Conservation (phyloP, 2,329 filamentous ascomycete genomes). For the Beauveria brongniartii region DNA sequence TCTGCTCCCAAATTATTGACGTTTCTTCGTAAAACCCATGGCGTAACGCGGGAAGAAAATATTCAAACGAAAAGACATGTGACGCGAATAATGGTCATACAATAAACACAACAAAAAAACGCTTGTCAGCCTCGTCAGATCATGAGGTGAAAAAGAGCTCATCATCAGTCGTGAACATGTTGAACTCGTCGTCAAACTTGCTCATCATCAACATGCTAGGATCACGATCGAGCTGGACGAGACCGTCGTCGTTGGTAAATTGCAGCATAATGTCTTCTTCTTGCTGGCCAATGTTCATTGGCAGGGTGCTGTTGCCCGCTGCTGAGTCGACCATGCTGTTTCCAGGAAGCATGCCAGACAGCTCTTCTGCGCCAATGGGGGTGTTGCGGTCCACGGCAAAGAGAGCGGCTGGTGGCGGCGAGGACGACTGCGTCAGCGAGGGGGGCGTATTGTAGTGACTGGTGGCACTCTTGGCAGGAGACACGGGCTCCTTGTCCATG, state of each 20-base stretch:
- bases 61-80: slow-evolving; percentile 8
- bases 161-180: slow-evolving; percentile 43
- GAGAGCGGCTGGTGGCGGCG: slow-evolving; percentile 44
- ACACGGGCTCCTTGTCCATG: slow-evolving; percentile 32
- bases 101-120: slow-evolving; percentile 12
- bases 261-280: slow-evolving; percentile 26
- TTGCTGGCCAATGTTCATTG: slow-evolving; percentile 28
- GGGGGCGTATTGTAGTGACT: slow-evolving; percentile 52
- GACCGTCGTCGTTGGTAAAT: slow-evolving; percentile 25
- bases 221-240: slow-evolving; percentile 37
- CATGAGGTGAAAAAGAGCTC: slow-evolving; percentile 42
- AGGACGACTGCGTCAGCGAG: slow-evolving; percentile 53
- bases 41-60: not conserved
- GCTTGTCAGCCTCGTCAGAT: slow-evolving; percentile 10
- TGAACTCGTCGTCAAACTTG: slow-evolving; percentile 48
- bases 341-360: slow-evolving; percentile 22
- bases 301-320: slow-evolving; percentile 25
- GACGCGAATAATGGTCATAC: slow-evolving; percentile 11
- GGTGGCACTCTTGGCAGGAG: slow-evolving; percentile 41
- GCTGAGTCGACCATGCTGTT: slow-evolving; percentile 26
- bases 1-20: slow-evolving; percentile 1
- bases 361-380: slow-evolving; percentile 22
- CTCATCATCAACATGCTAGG: slow-evolving; percentile 40
- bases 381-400: slow-evolving; percentile 38
- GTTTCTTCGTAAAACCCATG: not conserved